phyloP scores from a whole-genome alignment of 2,329 filamentous ascomycete species.

The Aulographum hederae region DNA sequence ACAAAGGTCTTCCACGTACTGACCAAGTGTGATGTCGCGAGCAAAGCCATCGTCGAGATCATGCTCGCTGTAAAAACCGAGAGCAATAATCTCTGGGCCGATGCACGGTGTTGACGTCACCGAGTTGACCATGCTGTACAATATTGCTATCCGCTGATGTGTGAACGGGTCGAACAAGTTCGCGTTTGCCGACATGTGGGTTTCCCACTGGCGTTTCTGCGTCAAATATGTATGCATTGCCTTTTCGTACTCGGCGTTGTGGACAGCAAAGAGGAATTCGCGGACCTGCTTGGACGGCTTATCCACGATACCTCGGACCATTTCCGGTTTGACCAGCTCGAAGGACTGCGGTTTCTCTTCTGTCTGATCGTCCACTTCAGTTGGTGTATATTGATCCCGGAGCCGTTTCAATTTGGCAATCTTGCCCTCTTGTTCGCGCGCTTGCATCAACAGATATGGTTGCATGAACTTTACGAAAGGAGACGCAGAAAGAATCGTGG shows the following conservation, averaged over 20 bases:
- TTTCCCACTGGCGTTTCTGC: slow-evolving; percentile 91
- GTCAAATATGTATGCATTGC: slow-evolving; percentile 85
- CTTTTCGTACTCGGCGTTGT: slow-evolving; percentile 93
- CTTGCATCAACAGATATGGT: slow-evolving; percentile 81
- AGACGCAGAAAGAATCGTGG: slow-evolving; percentile 82
- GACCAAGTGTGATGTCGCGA: slow-evolving; percentile 79
- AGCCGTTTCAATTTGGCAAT: slow-evolving; percentile 67
- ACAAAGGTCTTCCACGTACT: slow-evolving; percentile 86
- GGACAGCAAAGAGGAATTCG: slow-evolving; percentile 84
- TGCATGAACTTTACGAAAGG: slow-evolving; percentile 93
- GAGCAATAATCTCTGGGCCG: slow-evolving; percentile 74
- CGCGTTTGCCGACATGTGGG: slow-evolving; percentile 72
- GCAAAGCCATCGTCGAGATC: slow-evolving; percentile 50
- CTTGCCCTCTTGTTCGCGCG: slow-evolving; percentile 75
- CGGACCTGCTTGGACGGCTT: slow-evolving; percentile 72
- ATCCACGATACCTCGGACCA: slow-evolving; percentile 73
- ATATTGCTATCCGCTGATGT: slow-evolving; percentile 88
- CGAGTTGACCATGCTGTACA: slow-evolving; percentile 88
- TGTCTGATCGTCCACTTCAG: slow-evolving; percentile 6
- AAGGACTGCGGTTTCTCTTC: slow-evolving; percentile 43
- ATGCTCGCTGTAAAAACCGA: slow-evolving; percentile 89
- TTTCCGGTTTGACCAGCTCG: slow-evolving; percentile 81
- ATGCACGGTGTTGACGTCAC: slow-evolving; percentile 84
- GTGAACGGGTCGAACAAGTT: slow-evolving; percentile 88
- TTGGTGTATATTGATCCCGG: slow-evolving; percentile 45